Percentiles rank a stretch among this genome's conserved stretches.
phyloP scores from a whole-genome alignment of 2,329 filamentous ascomycete species.

The Delphinella strobiligena region DNA sequence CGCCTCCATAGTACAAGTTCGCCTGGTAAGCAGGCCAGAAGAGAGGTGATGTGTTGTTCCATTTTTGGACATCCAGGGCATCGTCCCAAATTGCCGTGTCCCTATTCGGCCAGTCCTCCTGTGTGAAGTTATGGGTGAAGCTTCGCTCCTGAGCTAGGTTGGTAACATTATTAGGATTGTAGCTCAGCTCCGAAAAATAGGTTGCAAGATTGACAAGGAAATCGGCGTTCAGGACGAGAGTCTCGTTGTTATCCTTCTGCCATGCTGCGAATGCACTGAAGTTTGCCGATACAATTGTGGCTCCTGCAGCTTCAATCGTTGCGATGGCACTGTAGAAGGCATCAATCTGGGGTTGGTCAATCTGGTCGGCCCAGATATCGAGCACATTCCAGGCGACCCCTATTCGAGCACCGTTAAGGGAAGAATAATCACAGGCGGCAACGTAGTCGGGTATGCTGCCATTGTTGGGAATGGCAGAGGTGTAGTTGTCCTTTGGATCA shows the following conservation, averaged over 20 bases:
- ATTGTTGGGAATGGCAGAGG: slow-evolving; percentile 43
- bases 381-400: slow-evolving; percentile 53
- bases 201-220: slow-evolving; percentile 44
- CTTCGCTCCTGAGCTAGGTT: slow-evolving; percentile 38
- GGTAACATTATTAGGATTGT: slow-evolving; percentile 46
- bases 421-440: slow-evolving; percentile 41
- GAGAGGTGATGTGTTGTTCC: slow-evolving; percentile 42
- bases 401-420: slow-evolving; percentile 46
- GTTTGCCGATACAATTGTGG: slow-evolving; percentile 48
- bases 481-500: slow-evolving; percentile 45
- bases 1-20: slow-evolving; percentile 41
- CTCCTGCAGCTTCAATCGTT: slow-evolving; percentile 43
- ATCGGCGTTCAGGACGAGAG: slow-evolving; percentile 43
- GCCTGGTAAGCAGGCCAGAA: slow-evolving; percentile 48
- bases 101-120: slow-evolving; percentile 50
- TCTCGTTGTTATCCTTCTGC: slow-evolving; percentile 26
- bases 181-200: slow-evolving; percentile 45
- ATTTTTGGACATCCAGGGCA: slow-evolving; percentile 35
- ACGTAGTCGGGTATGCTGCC: slow-evolving; percentile 46
- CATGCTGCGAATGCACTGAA: slow-evolving; percentile 42
- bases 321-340: slow-evolving; percentile 46
- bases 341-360: slow-evolving; percentile 31
- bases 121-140: slow-evolving; percentile 42
- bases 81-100: slow-evolving; percentile 47
- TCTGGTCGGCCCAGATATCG: slow-evolving; percentile 19